These are phyloP conservation scores for Plasmodium vinckei DNA, from an alignment of 169 alveolate species.

Conservation along the genomic window DNA sequence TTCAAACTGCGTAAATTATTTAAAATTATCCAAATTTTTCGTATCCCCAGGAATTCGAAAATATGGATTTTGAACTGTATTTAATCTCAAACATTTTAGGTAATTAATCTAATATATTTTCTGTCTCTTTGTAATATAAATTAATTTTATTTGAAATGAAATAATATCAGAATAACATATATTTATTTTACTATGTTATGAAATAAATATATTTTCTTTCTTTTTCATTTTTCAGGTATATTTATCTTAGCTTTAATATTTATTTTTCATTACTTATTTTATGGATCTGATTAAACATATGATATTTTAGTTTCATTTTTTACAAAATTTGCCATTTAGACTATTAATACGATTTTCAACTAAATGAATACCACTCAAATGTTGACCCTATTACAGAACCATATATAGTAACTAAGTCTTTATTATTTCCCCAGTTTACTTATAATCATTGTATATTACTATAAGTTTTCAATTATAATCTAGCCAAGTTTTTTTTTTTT, in stretches of 20 bases:
- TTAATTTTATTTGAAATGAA: too few relatives aligned
- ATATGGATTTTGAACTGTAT: slow-evolving; percentile 71
- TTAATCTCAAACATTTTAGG: slow-evolving; percentile 40
- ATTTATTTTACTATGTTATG: too few relatives aligned
- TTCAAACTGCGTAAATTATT: not conserved
- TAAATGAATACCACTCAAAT: too few relatives aligned
- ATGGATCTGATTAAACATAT: slow-evolving; percentile 7
- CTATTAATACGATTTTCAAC: too few relatives aligned
- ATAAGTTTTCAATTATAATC: too few relatives aligned
- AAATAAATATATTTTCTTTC: not conserved
- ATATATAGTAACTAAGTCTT: not conserved
- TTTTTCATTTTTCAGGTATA: slow-evolving; percentile 31
- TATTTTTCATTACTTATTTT: slow-evolving; percentile 58
- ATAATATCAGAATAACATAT: too few relatives aligned
- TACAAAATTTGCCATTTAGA: too few relatives aligned
- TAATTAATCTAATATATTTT: not conserved
- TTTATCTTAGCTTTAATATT: slow-evolving; percentile 43
- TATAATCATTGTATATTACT: not conserved
- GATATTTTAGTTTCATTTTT: not conserved
- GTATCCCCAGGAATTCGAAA: not conserved
- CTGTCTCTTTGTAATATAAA: not conserved
- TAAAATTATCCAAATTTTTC: slow-evolving; percentile 7
- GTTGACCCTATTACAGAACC: too few relatives aligned
- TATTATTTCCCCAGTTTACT: not conserved
- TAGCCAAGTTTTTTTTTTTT: not conserved